Base-by-base conservation (phyloP, 2,329 filamentous ascomycete species). In the Didymosphaeria variabile region DNA sequence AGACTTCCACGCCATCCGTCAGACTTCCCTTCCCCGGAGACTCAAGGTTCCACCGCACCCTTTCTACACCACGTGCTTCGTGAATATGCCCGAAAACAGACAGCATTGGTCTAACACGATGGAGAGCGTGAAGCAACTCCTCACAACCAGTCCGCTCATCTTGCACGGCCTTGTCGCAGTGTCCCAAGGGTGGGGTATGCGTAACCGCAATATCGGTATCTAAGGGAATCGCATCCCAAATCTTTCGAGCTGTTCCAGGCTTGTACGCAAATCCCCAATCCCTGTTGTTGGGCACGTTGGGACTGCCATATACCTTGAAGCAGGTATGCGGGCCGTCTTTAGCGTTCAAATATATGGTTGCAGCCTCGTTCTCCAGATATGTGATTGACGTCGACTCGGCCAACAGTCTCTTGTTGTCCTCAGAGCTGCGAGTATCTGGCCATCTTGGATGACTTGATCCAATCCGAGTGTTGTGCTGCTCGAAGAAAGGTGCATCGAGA, bases 41-140 rank as follows among this genome's bases (percentile, higher is more conserved):
- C 45, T 64, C 54, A 12, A 59, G 26, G 61, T 67, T 81, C 90
- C 91, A 93, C 23, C 74, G 76, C 34, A 93, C 82, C 29, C 86
- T 80, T 69, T 89, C 83, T 10, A 83, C 87, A 13, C 90, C 91
- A 65, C 91, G 81, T 4, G 84, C 88, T 63, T 88, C 86, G 73
- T 93, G 90, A 32, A 92, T 85, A 75, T 93, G 91, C 0, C 91
- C 91, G 70, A 88, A 93, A 19, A 93, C 81, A 21, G 87, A 86
- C 52, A 93, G 79, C 57, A 82, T 80, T 5, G 91, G 91, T 42
- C 88, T 82, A 3, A 90, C 84, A 6, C 84, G 79, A 82, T 85
- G 86, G 26, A 93, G 78, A 0, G 84, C 82, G 55, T 81, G 79
- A 9, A 84, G 78, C 15, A 93, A 81, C 15, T 80, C 82, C 66